Conservation (phyloP, 2,329 filamentous ascomycete species). For the Sarocladium kiliense region DNA sequence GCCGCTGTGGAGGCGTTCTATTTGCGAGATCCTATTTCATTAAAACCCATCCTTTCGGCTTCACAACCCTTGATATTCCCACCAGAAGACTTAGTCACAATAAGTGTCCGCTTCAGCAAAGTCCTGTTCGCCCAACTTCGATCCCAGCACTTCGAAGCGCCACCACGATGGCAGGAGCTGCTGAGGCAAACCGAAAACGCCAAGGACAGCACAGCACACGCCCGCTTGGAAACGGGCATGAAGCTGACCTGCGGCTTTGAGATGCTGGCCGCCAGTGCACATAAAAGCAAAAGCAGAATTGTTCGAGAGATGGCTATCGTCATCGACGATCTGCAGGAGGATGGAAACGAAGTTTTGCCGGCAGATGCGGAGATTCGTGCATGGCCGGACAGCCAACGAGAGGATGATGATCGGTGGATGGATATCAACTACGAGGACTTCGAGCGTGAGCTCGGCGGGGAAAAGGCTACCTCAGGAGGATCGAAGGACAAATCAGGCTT, state of each 20-base stretch:
- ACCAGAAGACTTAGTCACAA: conserved; percentile 71
- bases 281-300: conserved; percentile 61
- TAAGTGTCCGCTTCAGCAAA: conserved; percentile 79
- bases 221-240: conserved; percentile 68
- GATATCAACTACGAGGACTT: conserved; percentile 89
- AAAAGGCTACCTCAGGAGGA: conserved; percentile 24
- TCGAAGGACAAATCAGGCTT: conserved; percentile 41
- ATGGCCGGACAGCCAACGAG: conserved; percentile 58
- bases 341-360: conserved; percentile 63
- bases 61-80: conserved; percentile 57
- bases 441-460: conserved; percentile 67
- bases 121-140: conserved; percentile 87
- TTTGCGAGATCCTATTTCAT: conserved; percentile 71
- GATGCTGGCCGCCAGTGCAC: conserved; percentile 67
- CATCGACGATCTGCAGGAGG: conserved; percentile 68
- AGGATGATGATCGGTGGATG: conserved; percentile 87
- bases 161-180: conserved; percentile 38
- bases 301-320: conserved; percentile 73
- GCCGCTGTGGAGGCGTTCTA: conserved; percentile 90
- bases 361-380: conserved; percentile 63
- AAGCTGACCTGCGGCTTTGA: conserved; percentile 89
- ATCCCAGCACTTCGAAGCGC: conserved; percentile 74
- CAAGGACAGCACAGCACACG: conserved; percentile 16
- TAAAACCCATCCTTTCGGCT: conserved; percentile 61
- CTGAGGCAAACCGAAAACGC: neutral